Evolutionary conservation across 2,329 filamentous ascomycete genomes (phyloP).

Genomic region (Colletotrichum horii): DNA sequence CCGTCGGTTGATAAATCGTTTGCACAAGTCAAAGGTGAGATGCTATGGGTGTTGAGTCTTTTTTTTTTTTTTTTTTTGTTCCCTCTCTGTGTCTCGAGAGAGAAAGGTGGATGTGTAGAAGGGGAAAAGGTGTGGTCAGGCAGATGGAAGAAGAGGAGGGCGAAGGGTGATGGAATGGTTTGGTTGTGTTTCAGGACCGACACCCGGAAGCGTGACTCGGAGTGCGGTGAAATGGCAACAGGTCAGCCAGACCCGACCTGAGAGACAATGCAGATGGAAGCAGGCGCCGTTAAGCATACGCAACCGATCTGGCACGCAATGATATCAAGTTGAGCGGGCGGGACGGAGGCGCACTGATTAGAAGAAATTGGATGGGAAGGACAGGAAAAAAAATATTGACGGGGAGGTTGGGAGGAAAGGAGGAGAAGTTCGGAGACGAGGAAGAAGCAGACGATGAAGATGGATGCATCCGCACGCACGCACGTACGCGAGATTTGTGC

Average conservation of each 20-base stretch:
- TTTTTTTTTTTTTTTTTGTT: no score
- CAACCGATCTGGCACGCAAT: slow-evolving; percentile 8
- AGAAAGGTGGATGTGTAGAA: not conserved
- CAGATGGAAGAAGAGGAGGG: slow-evolving; percentile 6
- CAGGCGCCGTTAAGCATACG: not conserved
- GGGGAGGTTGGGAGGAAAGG: slow-evolving; percentile 16
- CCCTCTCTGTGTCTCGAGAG: not conserved
- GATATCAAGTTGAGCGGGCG: not conserved
- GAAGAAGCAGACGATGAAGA: slow-evolving; percentile 1
- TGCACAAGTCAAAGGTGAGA: not conserved
- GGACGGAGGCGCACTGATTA: not conserved
- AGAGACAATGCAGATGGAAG: slow-evolving; percentile 1
- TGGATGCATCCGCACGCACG: slow-evolving; percentile 17
- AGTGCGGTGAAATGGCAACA: slow-evolving; percentile 13
- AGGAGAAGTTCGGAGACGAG: not conserved
- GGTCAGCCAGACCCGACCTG: slow-evolving; percentile 1
- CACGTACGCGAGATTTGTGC: slow-evolving; percentile 19
- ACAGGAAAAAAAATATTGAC: not conserved
- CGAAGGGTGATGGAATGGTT: slow-evolving; percentile 9
- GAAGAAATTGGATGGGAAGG: not conserved
- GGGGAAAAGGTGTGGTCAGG: not conserved
- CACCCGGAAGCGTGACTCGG: slow-evolving; percentile 21
- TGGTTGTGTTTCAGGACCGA: slow-evolving; percentile 23
- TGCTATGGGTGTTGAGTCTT: not conserved
- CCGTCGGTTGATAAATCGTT: not conserved